Conservation (phyloP, 2,329 filamentous ascomycete genomes). For the Diplodia seriata region DNA sequence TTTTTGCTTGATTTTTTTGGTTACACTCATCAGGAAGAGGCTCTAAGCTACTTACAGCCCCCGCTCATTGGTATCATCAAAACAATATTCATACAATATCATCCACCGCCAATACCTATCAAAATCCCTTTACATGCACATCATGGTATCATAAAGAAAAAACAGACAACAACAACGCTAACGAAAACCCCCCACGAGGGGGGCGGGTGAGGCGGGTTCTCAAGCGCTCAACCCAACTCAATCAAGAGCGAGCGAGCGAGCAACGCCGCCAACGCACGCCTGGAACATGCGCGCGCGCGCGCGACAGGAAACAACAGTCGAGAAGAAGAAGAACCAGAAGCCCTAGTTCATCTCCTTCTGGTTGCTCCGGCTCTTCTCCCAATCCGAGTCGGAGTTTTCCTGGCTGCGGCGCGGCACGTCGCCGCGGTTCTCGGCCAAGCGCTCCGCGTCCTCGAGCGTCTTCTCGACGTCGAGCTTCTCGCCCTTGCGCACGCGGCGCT, state of each 20-base stretch:
- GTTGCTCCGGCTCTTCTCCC: slow-evolving; percentile 1
- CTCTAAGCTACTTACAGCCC: no score
- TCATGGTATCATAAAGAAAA: slow-evolving; percentile 12
- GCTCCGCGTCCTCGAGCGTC: slow-evolving; percentile 31
- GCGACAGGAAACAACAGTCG: no score
- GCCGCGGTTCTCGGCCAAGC: slow-evolving; percentile 18
- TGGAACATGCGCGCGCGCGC: no score
- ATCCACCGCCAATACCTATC: neutral
- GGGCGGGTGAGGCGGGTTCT: no score
- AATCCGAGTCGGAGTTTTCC: slow-evolving; percentile 1
- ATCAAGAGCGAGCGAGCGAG: no score
- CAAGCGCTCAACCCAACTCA: no score
- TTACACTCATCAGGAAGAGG: neutral
- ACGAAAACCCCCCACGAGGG: neutral
- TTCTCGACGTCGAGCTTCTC: slow-evolving; percentile 36
- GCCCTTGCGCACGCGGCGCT: slow-evolving; percentile 38
- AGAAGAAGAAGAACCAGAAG: no score
- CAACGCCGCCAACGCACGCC: no score
- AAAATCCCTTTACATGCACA: neutral
- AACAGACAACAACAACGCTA: neutral
- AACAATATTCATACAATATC: neutral
- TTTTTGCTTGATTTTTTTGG: no score
- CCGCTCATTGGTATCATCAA: slow-evolving; percentile 14
- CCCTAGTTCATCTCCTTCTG: neutral
- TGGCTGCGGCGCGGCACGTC: slow-evolving; percentile 19